A percentile compares a stretch with the other conserved stretches of the same genome.
phyloP scores from a whole-genome alignment of 768 basidiomycete species.

The Piloderma croceum region DNA sequence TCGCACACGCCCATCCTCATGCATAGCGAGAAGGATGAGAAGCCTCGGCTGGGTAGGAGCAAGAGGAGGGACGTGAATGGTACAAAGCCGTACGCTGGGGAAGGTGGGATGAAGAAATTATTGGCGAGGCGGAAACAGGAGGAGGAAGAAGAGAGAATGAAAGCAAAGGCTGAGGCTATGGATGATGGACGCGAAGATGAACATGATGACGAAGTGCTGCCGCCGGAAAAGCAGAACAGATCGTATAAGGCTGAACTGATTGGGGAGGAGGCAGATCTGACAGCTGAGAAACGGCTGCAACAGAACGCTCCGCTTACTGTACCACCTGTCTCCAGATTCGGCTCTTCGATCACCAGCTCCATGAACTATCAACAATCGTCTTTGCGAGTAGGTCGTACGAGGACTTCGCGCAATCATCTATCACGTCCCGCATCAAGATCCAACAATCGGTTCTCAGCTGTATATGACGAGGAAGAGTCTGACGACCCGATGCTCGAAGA shows the following conservation, averaged over 20 bases:
- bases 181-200: conserved; percentile 29
- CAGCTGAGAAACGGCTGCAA: too few relatives aligned
- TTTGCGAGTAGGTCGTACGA: conserved; percentile 60
- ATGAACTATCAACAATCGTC: conserved; percentile 40
- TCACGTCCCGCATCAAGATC: conserved; percentile 46
- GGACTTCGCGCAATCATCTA: conserved; percentile 52
- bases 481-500: conserved; percentile 38
- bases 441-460: conserved; percentile 61
- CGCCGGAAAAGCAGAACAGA: conserved; percentile 17
- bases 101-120: conserved; percentile 74
- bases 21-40: conserved; percentile 20
- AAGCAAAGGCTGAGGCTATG: conserved; percentile 26
- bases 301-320: conserved; percentile 16
- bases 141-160: conserved; percentile 41
- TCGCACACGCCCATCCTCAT: conserved; percentile 38
- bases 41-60: conserved; percentile 24
- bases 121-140: conserved; percentile 58
- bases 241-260: conserved; percentile 19
- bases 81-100: conserved; percentile 74
- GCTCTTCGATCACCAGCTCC: conserved; percentile 15
- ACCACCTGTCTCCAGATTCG: conserved; percentile 21
- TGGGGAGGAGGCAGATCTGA: conserved; percentile 12
- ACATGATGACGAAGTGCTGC: conserved; percentile 21
- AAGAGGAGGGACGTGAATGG: conserved; percentile 42
- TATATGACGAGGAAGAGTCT: conserved; percentile 47